Conservation (phyloP, 139 green algal genomes). For the Microglena sp. region DNA sequence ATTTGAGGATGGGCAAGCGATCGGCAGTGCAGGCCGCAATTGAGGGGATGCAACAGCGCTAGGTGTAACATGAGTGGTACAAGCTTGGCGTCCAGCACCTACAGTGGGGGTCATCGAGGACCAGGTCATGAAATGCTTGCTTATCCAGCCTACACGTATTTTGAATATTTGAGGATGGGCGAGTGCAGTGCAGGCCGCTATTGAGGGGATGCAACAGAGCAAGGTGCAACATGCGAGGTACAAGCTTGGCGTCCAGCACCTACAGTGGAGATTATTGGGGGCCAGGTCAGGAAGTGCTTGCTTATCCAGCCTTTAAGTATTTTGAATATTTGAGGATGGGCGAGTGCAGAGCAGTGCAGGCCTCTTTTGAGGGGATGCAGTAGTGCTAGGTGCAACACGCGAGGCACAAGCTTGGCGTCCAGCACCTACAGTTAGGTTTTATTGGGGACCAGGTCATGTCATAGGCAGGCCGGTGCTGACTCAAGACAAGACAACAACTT, state of each 20-base stretch:
- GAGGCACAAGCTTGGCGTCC: constrained; percentile 17
- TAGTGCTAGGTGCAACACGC: neutral
- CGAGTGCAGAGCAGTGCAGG: neutral
- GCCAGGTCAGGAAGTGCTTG: neutral
- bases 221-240: constrained; percentile 11
- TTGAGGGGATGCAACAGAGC: constrained; percentile 12
- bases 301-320: neutral
- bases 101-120: too few relatives aligned
- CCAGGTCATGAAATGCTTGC: too few relatives aligned
- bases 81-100: constrained; percentile 21
- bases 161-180: neutral
- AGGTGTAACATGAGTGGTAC: constrained; percentile 13
- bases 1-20: neutral
- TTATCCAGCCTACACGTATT: constrained; percentile 18
- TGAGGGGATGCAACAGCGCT: constrained; percentile 16
- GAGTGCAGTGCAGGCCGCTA: neutral
- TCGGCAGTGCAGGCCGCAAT: neutral
- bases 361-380: neutral
- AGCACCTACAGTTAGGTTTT: constrained; percentile 6
- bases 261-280: neutral
- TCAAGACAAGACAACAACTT: too few relatives aligned
- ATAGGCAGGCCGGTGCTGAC: too few relatives aligned
- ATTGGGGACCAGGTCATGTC: neutral
- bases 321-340: neutral
- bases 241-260: constrained; percentile 21